phyloP scores from a whole-genome alignment of 192 early-diverging fungal genomes.

The Diversispora epigaea region DNA sequence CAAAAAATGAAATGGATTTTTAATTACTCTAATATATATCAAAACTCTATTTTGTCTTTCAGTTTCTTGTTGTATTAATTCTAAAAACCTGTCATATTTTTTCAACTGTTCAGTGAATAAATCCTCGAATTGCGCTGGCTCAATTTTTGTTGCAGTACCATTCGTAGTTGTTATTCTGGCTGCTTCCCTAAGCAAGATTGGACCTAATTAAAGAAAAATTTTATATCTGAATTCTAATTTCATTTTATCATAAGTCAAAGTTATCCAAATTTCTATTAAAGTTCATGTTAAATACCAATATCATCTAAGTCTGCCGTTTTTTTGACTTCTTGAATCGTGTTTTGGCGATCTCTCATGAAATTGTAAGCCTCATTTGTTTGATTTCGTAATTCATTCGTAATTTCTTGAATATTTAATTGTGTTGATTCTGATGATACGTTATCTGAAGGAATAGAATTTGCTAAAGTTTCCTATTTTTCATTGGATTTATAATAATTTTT shows the following conservation, averaged over 20 bases:
- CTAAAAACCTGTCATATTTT: slow-evolving; percentile 68
- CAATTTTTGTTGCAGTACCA: slow-evolving; percentile 63
- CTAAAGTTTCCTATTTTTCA: slow-evolving; percentile 51
- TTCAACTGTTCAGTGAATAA: slow-evolving; percentile 68
- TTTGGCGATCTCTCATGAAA: slow-evolving; percentile 58
- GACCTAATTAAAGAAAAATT: slow-evolving; percentile 14
- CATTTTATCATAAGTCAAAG: not conserved
- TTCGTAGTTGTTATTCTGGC: slow-evolving; percentile 62
- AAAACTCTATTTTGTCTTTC: slow-evolving; percentile 66
- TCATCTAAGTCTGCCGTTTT: slow-evolving; percentile 72
- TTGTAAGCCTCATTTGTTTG: slow-evolving; percentile 55
- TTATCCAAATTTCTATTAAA: not conserved
- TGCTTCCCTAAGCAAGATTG: slow-evolving; percentile 37
- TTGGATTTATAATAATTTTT: slow-evolving; percentile 32
- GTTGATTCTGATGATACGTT: slow-evolving; percentile 55
- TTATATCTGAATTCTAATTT: not conserved
- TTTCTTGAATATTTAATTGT: slow-evolving; percentile 35
- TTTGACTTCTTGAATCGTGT: slow-evolving; percentile 67
- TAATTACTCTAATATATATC: slow-evolving; percentile 45
- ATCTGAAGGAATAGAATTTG: slow-evolving; percentile 61
- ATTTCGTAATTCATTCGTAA: slow-evolving; percentile 59
- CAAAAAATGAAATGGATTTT: slow-evolving; percentile 20
- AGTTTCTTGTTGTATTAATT: slow-evolving; percentile 54
- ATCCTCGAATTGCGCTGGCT: slow-evolving; percentile 75
- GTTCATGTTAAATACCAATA: slow-evolving; percentile 47